Base-by-base conservation (phyloP, 139 green algal genomes). In the Micractinium conductrix region DNA sequence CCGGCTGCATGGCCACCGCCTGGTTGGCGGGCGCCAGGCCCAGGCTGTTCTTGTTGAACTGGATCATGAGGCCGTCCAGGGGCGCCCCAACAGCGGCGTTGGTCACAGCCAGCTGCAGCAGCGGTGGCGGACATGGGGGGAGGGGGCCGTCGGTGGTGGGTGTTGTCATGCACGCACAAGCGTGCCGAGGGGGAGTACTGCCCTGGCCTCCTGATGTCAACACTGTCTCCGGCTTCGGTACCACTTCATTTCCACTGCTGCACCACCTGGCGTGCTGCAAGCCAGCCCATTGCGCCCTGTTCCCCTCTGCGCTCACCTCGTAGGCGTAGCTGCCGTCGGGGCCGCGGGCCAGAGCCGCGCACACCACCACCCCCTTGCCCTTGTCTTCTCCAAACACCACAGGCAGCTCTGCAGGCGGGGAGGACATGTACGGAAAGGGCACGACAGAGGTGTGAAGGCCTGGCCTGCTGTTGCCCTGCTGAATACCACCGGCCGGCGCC, bases 41-140 rank as follows among this genome's bases (percentile, higher is more conserved):
- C 79, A 97, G 97, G 43, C 84, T 88, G 88, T 98, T 98, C 82
- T 94, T 96, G 92, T 99, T 99, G 74, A 99, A 94, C 88, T 98
- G 95, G 33, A 99, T 93, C 95, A 98, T 97, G 72, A 99, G 95
- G 16, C 94, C 95, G 87, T 98, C 93, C 73, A 99, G 71, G 0
- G 89, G 68, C 2, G 43, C 72, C 69, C 69, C 55, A 10, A 75
- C 67, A 30, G 19, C 76, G 19, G 26, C 53, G 86, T 98, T 99
- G 45, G 84, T 67, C 55, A 98, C 86, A 9, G 62, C 24, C n/a
- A 98, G 86, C 37, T 91, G 78, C 26, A 62, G 26, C 19, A 21
- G 70, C 38, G n/a, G 40, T 4, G 30, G 24, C 24, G 10, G 75
- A 19, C 22, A 37, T 37, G 4, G 19, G 71, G 26, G 21, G n/a